Base-by-base conservation (phyloP, 164 flowering plant species). In the Cinnamomum micranthum region DNA sequence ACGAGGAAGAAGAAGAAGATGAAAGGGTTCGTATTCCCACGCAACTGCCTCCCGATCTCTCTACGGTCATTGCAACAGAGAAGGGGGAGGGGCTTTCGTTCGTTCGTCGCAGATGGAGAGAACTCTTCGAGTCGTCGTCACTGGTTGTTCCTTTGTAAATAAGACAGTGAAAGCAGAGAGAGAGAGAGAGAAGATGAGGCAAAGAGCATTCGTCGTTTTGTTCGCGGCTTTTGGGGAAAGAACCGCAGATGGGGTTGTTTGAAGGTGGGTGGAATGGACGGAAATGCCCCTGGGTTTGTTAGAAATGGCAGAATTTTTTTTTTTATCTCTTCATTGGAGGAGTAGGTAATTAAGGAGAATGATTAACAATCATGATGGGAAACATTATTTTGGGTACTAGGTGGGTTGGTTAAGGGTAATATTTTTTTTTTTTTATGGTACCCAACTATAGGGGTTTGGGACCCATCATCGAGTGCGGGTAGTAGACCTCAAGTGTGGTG, bases 1-100 rank as follows among this genome's bases (percentile, higher is more conserved):
- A 55, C 25, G 19, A 64, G 28, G 67, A 64, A 10, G 31, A 35
- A 33, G 51, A 59, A 31, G 74, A 72, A 6, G 68, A 60, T 6
- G 67, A 62, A 13, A 62, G 68, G 9, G 66, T n/a, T 33, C 74
- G 74, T 33, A 72, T 72, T 27, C 73, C 73, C 11, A 71, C 63
- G 35, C 60, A 71, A 28, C 63, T 19, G 14, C 73, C 73, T 20
- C 55, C 63, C 22, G 63, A 13, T 71, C 47, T 71, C 28, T 52
- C 73, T 35, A 71, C 73, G 50, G 27, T 52, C 73, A 71, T 71
- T 20, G 50, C 47, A 11, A 1, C 60, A 55, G 60, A 55, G n/a
- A 55, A 3, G 6, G 3, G 6, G 13, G n/a, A 4, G 20, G 5
- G 17, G 20, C 60, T 15, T 55, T 55, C 60, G 60, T 55, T n/a